phyloP scores from a whole-genome alignment of 2,329 filamentous ascomycete species.

The Didymella pomorum region DNA sequence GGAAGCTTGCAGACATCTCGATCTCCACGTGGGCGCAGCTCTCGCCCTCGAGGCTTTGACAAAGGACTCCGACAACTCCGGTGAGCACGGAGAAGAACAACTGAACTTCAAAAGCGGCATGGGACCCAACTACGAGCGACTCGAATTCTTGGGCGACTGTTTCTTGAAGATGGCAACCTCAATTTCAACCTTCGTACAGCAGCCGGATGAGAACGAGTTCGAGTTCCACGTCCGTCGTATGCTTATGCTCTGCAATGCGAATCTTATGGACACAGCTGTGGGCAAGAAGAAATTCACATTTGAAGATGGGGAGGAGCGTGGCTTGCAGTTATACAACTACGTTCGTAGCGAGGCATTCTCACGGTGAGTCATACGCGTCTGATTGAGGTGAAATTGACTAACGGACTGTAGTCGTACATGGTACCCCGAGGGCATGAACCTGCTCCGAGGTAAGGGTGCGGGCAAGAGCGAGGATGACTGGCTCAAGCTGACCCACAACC shows the following conservation, averaged over 20 bases:
- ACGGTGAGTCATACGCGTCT: slow-evolving; percentile 55
- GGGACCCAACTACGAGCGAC: slow-evolving; percentile 92
- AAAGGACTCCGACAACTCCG: slow-evolving; percentile 87
- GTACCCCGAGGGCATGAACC: slow-evolving; percentile 82
- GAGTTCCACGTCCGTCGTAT: slow-evolving; percentile 91
- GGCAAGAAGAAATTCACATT: slow-evolving; percentile 46
- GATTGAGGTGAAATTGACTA: slow-evolving; percentile 19
- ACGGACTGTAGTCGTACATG: slow-evolving; percentile 69
- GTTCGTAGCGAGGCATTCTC: slow-evolving; percentile 86
- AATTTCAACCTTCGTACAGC: slow-evolving; percentile 80
- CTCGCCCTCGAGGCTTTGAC: slow-evolving; percentile 89
- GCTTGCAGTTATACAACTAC: slow-evolving; percentile 72
- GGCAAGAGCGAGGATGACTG: slow-evolving; percentile 58
- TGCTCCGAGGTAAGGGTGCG: slow-evolving; percentile 75
- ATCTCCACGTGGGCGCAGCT: slow-evolving; percentile 69
- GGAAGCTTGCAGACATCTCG: slow-evolving; percentile 74
- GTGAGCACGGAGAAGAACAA: slow-evolving; percentile 72
- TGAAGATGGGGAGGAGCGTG: slow-evolving; percentile 48
- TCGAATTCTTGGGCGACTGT: slow-evolving; percentile 92
- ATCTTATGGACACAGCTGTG: slow-evolving; percentile 78
- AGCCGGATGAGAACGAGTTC: slow-evolving; percentile 81
- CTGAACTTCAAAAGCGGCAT: slow-evolving; percentile 83
- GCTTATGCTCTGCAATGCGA: slow-evolving; percentile 89
- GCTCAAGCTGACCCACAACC: slow-evolving; percentile 63
- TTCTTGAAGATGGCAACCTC: slow-evolving; percentile 97